Percentiles rank a stretch among this genome's conserved stretches.
Evolutionary conservation across 495 filamentous ascomycete species (phyloP).

Genomic region (Hypoxylon cercidicola): DNA sequence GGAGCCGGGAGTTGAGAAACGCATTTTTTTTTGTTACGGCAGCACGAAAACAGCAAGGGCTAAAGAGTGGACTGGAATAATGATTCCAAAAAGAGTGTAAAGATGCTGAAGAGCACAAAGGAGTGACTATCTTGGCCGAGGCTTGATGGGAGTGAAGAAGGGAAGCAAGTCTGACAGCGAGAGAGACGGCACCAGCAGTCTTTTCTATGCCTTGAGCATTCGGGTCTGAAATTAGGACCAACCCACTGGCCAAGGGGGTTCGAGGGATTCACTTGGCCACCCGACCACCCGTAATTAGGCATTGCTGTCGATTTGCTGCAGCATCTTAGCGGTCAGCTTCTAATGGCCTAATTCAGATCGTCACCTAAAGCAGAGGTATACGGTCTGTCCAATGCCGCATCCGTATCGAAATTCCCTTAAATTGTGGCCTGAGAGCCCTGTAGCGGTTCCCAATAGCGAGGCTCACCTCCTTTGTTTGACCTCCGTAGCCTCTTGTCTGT

Average conservation of each 20-base stretch:
- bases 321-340: conserved; percentile 30
- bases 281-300: conserved; percentile 39
- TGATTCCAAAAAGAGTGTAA: conserved; percentile 44
- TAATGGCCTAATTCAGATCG: conserved; percentile 42
- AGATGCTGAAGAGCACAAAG: conserved; percentile 45
- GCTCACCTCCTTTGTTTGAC: conserved; percentile 24
- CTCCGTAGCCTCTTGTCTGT: conserved; percentile 7
- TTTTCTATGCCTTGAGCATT: conserved; percentile 40
- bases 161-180: conserved; percentile 9
- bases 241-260: conserved; percentile 30
- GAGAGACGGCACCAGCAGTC: conserved; percentile 35
- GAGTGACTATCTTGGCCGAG: conserved; percentile 45
- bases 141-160: conserved; percentile 43
- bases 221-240: conserved; percentile 37
- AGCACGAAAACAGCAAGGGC: conserved; percentile 33
- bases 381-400: conserved; percentile 18
- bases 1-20: conserved; percentile 47
- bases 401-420: conserved; percentile 16
- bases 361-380: conserved; percentile 27
- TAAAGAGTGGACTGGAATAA: conserved; percentile 49
- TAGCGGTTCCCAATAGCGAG: conserved; percentile 33
- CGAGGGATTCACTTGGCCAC: conserved; percentile 7
- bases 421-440: conserved; percentile 21
- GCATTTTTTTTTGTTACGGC: conserved; percentile 36
- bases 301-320: conserved; percentile 16